A percentile compares a stretch with the other conserved stretches of the same genome.
These are phyloP conservation scores for Xylariaceae sp. DNA, from an alignment of 2,329 filamentous ascomycete genomes.

Conservation along the genomic window DNA sequence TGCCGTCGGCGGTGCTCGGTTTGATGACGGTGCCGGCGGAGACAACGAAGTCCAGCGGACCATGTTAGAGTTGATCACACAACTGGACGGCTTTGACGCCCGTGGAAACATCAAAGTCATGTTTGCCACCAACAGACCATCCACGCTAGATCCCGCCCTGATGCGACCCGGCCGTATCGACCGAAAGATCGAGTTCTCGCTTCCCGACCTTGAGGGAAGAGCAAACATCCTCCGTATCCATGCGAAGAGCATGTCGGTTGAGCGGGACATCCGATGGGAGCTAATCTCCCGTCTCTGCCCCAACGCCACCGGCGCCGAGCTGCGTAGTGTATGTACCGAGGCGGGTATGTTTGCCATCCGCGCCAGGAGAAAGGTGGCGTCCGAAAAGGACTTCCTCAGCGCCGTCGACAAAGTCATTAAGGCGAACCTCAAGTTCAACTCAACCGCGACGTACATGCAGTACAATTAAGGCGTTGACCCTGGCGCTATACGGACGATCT, in stretches of 20 bases:
- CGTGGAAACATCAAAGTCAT: constrained; percentile 99
- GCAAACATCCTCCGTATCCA: constrained; percentile 98
- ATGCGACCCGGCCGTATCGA: constrained; percentile 98
- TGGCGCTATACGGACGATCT: not conserved
- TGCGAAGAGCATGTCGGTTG: constrained; percentile 99
- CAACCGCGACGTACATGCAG: constrained; percentile 95
- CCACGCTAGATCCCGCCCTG: constrained; percentile 90
- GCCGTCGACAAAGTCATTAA: constrained; percentile 99
- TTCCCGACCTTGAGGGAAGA: constrained; percentile 93
- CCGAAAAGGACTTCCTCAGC: constrained; percentile 97
- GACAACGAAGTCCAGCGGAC: constrained; percentile 98
- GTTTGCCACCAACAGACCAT: constrained; percentile 97
- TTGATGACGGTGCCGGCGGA: constrained; percentile 92
- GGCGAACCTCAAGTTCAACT: constrained; percentile 99
- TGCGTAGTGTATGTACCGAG: constrained; percentile 95
- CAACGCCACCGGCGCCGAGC: constrained; percentile 92
- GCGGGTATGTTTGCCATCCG: constrained; percentile 98
- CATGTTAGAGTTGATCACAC: constrained; percentile 96
- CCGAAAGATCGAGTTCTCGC: constrained; percentile 96
- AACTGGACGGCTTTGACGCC: constrained; percentile 93
- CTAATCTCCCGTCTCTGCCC: constrained; percentile 95
- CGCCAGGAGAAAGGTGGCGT: constrained; percentile 90
- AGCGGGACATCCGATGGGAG: constrained; percentile 98
- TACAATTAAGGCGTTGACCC: constrained; percentile 70
- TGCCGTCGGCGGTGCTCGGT: constrained; percentile 90